Percentiles rank a stretch among this genome's conserved stretches.
phyloP scores from a whole-genome alignment of 768 basidiomycete genomes.

The Collybiopsis luxurians region DNA sequence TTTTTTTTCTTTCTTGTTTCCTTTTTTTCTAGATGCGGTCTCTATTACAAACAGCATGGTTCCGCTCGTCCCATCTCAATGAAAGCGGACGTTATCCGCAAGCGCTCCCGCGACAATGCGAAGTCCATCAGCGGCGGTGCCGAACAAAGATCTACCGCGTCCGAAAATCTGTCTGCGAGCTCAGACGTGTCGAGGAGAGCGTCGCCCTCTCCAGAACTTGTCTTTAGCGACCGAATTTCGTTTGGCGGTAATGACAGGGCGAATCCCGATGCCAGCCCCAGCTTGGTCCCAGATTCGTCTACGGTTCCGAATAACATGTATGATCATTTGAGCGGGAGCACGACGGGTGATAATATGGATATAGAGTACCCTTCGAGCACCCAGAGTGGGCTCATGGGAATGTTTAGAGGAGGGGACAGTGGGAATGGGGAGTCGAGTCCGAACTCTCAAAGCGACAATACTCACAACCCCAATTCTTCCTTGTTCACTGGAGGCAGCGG shows the following conservation, averaged over 20 bases:
- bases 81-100: constrained; percentile 89
- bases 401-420: constrained; percentile 29
- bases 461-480: too few relatives aligned
- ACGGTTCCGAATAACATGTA: constrained; percentile 31
- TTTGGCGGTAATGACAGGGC: too few relatives aligned
- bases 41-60: constrained; percentile 86
- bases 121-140: too few relatives aligned
- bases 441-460: too few relatives aligned
- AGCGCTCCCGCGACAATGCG: constrained; percentile 74
- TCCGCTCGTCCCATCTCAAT: constrained; percentile 85
- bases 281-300: constrained; percentile 68
- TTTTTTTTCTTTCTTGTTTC: constrained; percentile 10
- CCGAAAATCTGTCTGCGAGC: constrained; percentile 71
- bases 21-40: constrained; percentile 54
- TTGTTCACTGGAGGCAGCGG: too few relatives aligned
- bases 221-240: constrained; percentile 7
- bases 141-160: constrained; percentile 40
- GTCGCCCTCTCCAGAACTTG: constrained; percentile 50
- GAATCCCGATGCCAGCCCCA: constrained; percentile 32
- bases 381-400: constrained; percentile 35
- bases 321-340: background rate
- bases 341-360: background rate
- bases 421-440: too few relatives aligned
- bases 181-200: constrained; percentile 73
- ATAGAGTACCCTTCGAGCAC: background rate